phyloP scores from a whole-genome alignment of 2,329 filamentous ascomycete genomes.

The Xylariaceae sp. region DNA sequence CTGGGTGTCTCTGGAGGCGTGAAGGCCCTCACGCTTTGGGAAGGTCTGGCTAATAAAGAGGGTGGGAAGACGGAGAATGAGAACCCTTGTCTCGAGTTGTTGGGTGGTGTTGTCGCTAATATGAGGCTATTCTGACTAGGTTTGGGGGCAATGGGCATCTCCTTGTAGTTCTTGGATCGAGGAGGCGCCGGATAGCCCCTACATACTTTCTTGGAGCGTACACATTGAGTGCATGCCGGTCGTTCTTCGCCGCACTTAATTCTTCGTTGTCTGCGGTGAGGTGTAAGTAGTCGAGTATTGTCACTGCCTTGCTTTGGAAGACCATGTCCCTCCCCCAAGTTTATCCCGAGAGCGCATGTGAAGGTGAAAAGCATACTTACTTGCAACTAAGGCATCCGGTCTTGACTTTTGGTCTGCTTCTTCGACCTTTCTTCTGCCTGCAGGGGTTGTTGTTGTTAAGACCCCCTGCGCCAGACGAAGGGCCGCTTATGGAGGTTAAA shows the following conservation, averaged over 20 bases:
- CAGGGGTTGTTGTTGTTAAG: conserved; percentile 25
- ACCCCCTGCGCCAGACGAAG: conserved; percentile 11
- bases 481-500: conserved; percentile 7
- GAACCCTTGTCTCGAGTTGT: conserved; percentile 1
- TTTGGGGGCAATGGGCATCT: conserved; percentile 35
- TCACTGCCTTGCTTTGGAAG: not conserved
- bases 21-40: conserved; percentile 7
- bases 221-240: conserved; percentile 55
- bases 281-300: conserved; percentile 4
- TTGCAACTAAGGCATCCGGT: conserved; percentile 65
- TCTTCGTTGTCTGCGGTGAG: conserved; percentile 44
- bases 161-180: conserved; percentile 41
- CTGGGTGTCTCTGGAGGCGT: conserved; percentile 36
- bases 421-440: conserved; percentile 42
- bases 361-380: conserved; percentile 45
- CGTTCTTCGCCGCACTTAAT: conserved; percentile 64
- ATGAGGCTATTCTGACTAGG: conserved; percentile 3
- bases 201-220: conserved; percentile 53
- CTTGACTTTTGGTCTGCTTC: conserved; percentile 58
- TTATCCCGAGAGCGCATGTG: not conserved
- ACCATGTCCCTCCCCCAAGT: not conserved
- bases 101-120: conserved; percentile 1
- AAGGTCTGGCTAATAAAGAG: not conserved
- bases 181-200: conserved; percentile 57
- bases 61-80: conserved; percentile 12